Base-by-base conservation (phyloP, 1,139 yeast genomes). In the Yamadazyma atmosphaerica region DNA sequence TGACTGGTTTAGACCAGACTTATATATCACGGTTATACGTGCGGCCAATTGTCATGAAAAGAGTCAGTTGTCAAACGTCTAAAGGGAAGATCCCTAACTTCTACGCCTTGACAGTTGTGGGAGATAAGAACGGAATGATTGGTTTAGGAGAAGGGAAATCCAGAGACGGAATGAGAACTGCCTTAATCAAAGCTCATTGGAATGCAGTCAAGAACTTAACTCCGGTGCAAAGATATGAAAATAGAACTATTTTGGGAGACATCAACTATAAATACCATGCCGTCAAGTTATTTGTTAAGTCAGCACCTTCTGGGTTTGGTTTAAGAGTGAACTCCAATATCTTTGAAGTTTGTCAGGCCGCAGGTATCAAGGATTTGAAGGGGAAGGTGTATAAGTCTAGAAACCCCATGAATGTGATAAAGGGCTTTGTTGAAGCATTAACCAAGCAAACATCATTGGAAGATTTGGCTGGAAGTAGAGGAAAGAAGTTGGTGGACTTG, bases 91-190 rank as follows among this genome's bases (percentile, higher is more conserved):
- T 88, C 49, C 81, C 85, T 35, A 81, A 89, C 34, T 85, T 82
- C 61, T 92, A 87, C 60, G 86, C 90, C 1, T 65, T 92, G 54
- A 94, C 90, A 8, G 87, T 90, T 30, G 96, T 86, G 7, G 99
- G 99, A 34, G 96, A 94, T 63, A 77, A 82, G 43, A 84, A 86
- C 49, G 99, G 99, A 46, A 86, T 89, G 83, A 72, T 90, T 45
- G 98, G 98, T 33, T 71, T 90, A 36, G 99, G 98, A 39, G 96
- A 89, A 62, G 99, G 98, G 43, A 87, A 87, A 57, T 90, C 92
- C 42, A 74, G 89, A 52, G 83, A 80, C 45, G 89, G 86, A 44
- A 79, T 85, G 65, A 70, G 86, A 41, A 77, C 78, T 39, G 96
- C 98, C 2, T 77, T 85, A 26, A 71, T 80, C 33, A 87, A 88